A percentile compares a stretch with the other conserved stretches of the same genome.
Evolutionary conservation across 129 eudicot species (phyloP).

Genomic region (Pseudognaphalium luteoalbum): DNA sequence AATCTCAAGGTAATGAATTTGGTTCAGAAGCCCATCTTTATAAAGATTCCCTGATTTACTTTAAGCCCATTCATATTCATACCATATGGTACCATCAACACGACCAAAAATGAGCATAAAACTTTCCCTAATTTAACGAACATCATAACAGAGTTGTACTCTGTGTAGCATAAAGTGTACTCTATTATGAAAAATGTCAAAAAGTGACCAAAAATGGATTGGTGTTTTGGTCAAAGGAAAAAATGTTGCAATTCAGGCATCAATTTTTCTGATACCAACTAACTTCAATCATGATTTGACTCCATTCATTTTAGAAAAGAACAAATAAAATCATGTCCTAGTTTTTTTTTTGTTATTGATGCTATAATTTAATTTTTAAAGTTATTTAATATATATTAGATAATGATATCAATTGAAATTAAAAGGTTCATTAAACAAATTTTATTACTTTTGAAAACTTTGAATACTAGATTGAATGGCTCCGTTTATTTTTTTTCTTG

Average conservation of each 20-base stretch:
- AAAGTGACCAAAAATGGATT: constrained; percentile 20
- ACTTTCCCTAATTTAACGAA: constrained; percentile 18
- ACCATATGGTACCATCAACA: constrained; percentile 24
- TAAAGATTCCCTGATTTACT: constrained; percentile 35
- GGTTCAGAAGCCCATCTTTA: constrained; percentile 29
- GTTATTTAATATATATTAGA: too few species aligned
- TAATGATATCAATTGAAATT: too few species aligned
- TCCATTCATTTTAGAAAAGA: neutral
- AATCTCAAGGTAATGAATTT: constrained; percentile 36
- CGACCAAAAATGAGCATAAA: constrained; percentile 8
- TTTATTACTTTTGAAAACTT: too few species aligned
- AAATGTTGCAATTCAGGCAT: constrained; percentile 21
- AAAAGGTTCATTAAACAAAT: too few species aligned
- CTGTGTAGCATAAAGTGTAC: neutral
- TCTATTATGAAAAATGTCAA: constrained; percentile 13
- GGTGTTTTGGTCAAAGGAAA: constrained; percentile 25
- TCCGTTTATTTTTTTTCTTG: too few species aligned
- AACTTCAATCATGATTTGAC: constrained; percentile 29
- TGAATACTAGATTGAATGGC: too few species aligned
- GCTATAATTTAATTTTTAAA: too few species aligned
- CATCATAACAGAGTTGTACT: constrained; percentile 26
- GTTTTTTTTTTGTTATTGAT: too few species aligned
- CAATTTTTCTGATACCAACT: constrained; percentile 26
- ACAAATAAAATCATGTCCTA: neutral
- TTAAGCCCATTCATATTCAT: constrained; percentile 24